These are phyloP conservation scores for Exserohilum rostratum DNA, from an alignment of 2,329 filamentous ascomycete genomes.

Conservation along the genomic window DNA sequence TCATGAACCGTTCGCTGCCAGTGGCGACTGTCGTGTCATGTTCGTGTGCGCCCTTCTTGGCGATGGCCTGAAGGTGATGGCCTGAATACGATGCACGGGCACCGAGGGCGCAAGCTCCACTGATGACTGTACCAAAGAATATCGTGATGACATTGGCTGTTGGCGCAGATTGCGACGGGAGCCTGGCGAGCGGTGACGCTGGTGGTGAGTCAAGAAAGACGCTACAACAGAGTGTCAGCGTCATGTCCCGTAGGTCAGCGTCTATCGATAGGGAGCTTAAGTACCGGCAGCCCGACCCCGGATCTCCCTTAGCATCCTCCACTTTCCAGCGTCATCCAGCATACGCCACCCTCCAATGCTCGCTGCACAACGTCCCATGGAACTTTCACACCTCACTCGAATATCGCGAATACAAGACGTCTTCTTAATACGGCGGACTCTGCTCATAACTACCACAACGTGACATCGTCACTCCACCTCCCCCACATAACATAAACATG, in stretches of 20 bases:
- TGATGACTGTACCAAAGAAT: constrained; percentile 3
- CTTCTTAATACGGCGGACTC: constrained; percentile 33
- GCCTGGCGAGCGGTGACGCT: background rate
- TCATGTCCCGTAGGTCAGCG: constrained; percentile 7
- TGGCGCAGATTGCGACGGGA: background rate
- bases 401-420: constrained; percentile 30
- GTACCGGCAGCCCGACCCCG: constrained; percentile 16
- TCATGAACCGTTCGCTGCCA: background rate
- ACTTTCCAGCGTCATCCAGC: constrained; percentile 22
- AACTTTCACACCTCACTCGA: constrained; percentile 30
- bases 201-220: constrained; percentile 10
- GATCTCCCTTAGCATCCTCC: constrained; percentile 12
- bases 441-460: constrained; percentile 18
- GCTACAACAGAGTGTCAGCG: constrained; percentile 22
- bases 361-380: constrained; percentile 40
- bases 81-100: background rate
- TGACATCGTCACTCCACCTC: constrained; percentile 24
- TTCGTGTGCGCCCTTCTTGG: constrained; percentile 24
- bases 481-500: constrained; percentile 30
- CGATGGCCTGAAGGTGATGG: no score
- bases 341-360: constrained; percentile 37
- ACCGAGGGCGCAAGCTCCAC: constrained; percentile 11
- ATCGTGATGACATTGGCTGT: no score
- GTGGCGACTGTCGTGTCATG: constrained; percentile 4
- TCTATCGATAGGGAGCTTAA: constrained; percentile 23